These are phyloP conservation scores for Lepidium aucheri DNA, from an alignment of 345 rosid genomes.

Conservation along the genomic window DNA sequence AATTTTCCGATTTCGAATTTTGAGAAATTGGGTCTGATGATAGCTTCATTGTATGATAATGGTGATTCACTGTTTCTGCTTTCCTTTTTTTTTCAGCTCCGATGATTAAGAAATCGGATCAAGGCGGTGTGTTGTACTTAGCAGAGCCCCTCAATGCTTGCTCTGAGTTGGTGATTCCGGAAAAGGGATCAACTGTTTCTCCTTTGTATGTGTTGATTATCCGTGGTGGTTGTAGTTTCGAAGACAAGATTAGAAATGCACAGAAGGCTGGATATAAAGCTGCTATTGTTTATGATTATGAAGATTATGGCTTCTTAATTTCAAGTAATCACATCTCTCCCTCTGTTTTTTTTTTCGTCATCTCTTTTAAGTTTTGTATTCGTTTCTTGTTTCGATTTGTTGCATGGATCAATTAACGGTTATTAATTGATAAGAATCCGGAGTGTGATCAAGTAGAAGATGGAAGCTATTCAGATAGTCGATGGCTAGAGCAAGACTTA, in stretches of 20 bases:
- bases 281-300: constrained; percentile 67
- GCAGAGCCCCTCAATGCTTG: constrained; percentile 87
- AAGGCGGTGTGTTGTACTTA: constrained; percentile 45
- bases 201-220: constrained; percentile 55
- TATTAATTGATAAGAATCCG: neutral
- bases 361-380: neutral
- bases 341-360: neutral
- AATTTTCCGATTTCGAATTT: neutral
- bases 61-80: neutral
- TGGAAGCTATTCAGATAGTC: neutral
- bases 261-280: constrained; percentile 83
- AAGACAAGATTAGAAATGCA: constrained; percentile 71
- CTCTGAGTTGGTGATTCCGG: constrained; percentile 38
- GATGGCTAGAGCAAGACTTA: neutral
- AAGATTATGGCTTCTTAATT: constrained; percentile 56
- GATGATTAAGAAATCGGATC: constrained; percentile 53
- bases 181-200: constrained; percentile 21
- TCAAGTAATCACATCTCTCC: constrained; percentile 52
- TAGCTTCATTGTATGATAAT: neutral
- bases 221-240: constrained; percentile 87
- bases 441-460: neutral
- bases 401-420: neutral
- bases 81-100: constrained; percentile 44
- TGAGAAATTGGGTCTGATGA: neutral
- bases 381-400: neutral